Conservation (phyloP, 495 filamentous ascomycete species). For the Penicillium dipodomyicola region DNA sequence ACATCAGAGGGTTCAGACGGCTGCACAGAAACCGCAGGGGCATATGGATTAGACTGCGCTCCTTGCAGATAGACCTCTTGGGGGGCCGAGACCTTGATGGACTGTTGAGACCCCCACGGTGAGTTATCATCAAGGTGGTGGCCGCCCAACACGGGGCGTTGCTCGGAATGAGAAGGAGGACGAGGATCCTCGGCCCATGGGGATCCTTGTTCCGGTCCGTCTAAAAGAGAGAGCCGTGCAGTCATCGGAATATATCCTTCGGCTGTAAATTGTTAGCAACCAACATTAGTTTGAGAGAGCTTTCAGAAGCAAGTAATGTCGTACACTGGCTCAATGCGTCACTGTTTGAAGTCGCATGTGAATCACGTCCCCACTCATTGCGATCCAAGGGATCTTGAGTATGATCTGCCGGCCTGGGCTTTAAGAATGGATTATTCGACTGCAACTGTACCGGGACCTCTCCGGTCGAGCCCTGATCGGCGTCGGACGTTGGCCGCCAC, state of each 20-base stretch:
- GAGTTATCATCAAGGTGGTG: slow-evolving; percentile 9
- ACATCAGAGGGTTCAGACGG: slow-evolving; percentile 7
- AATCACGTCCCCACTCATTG: slow-evolving; percentile 25
- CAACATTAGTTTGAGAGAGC: not conserved
- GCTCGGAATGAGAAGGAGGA: not conserved
- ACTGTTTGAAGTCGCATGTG: slow-evolving; percentile 28
- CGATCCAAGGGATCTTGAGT: slow-evolving; percentile 26
- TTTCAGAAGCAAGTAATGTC: not conserved
- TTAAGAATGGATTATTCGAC: slow-evolving; percentile 48
- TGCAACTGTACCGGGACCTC: slow-evolving; percentile 37
- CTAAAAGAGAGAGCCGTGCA: slow-evolving; percentile 43
- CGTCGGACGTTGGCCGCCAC: slow-evolving; percentile 18
- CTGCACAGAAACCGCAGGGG: slow-evolving; percentile 18
- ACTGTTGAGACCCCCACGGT: slow-evolving; percentile 26
- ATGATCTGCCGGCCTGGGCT: slow-evolving; percentile 22
- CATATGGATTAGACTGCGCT: slow-evolving; percentile 20
- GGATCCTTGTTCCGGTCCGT: slow-evolving; percentile 27
- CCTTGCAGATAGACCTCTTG: slow-evolving; percentile 23
- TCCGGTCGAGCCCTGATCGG: slow-evolving; percentile 18
- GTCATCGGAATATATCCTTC: slow-evolving; percentile 50
- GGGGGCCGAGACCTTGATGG: slow-evolving; percentile 19
- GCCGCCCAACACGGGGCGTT: not conserved
- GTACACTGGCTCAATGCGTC: slow-evolving; percentile 37
- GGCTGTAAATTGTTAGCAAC: slow-evolving; percentile 26
- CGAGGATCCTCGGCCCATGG: slow-evolving; percentile 13